phyloP scores from a whole-genome alignment of 2,329 filamentous ascomycete genomes.

The Juglanconis sp. region DNA sequence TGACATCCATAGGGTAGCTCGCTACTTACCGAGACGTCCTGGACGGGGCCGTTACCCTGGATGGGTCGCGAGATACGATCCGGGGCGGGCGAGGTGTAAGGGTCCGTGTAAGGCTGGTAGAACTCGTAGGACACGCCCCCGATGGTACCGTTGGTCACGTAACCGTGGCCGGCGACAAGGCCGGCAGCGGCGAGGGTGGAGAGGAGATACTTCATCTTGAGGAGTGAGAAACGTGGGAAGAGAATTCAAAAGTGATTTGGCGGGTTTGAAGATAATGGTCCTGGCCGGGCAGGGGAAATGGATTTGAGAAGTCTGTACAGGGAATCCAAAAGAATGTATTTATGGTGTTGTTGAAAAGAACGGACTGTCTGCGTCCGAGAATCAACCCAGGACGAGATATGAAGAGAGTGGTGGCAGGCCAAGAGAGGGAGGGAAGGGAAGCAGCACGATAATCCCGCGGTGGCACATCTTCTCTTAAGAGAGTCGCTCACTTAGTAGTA shows the following conservation, averaged over 20 bases:
- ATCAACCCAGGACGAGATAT: not conserved
- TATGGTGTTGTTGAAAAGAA: not conserved
- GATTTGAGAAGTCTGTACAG: not conserved
- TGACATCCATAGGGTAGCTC: not conserved
- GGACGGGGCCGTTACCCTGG: not conserved
- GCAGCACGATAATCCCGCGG: not conserved
- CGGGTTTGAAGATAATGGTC: not conserved
- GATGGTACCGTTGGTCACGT: conserved; percentile 2
- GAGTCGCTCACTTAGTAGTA: too few relatives aligned
- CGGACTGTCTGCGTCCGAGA: not conserved
- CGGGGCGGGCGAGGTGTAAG: conserved; percentile 11
- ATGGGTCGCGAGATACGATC: conserved; percentile 1
- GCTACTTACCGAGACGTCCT: not conserved
- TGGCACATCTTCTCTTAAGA: not conserved
- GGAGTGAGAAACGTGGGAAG: not conserved
- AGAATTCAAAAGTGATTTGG: not conserved
- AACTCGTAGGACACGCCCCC: not conserved
- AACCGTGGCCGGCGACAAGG: conserved; percentile 1
- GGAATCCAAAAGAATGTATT: not conserved
- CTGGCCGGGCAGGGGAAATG: not conserved
- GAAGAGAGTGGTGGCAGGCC: not conserved
- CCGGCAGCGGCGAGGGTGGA: not conserved
- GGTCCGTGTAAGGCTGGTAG: conserved; percentile 22
- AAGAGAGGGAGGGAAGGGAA: not conserved
- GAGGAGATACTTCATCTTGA: not conserved